Conservation (phyloP, 1,284 basidiomycete species). For the Rhodotorula sp. region DNA sequence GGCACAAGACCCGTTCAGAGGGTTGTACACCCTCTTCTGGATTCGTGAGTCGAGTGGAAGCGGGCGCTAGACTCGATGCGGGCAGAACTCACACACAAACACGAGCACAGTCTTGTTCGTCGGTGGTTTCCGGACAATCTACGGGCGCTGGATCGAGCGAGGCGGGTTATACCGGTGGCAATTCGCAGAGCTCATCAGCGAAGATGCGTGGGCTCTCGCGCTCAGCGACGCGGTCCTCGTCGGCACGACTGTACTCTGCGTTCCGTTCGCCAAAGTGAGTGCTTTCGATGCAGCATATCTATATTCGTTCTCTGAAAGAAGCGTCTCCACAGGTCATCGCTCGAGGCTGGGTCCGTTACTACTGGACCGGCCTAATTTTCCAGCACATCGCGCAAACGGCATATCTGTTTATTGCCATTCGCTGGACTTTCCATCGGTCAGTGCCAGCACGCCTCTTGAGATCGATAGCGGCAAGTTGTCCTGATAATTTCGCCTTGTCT, state of each 20-base stretch:
- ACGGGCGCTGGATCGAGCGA: slow-evolving; percentile 68
- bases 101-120: slow-evolving; percentile 61
- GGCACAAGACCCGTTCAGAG: slow-evolving; percentile 80
- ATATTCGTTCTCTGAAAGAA: neutral
- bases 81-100: neutral
- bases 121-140: slow-evolving; percentile 71
- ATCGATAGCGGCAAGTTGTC: too few relatives aligned
- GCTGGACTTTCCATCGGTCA: slow-evolving; percentile 75
- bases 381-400: slow-evolving; percentile 75
- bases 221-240: slow-evolving; percentile 81
- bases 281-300: too few relatives aligned
- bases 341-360: slow-evolving; percentile 74
- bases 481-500: neutral
- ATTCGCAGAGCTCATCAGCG: slow-evolving; percentile 85
- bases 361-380: slow-evolving; percentile 67
- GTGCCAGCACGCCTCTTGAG: neutral
- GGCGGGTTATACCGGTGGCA: slow-evolving; percentile 70
- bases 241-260: slow-evolving; percentile 67
- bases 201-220: slow-evolving; percentile 78
- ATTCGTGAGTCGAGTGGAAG: slow-evolving; percentile 41
- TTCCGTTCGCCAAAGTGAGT: slow-evolving; percentile 73
- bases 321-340: slow-evolving; percentile 52
- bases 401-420: slow-evolving; percentile 69
- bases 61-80: neutral
- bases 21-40: slow-evolving; percentile 92